phyloP scores from a whole-genome alignment of 257 asterid species.

The Perilla frutescens region DNA sequence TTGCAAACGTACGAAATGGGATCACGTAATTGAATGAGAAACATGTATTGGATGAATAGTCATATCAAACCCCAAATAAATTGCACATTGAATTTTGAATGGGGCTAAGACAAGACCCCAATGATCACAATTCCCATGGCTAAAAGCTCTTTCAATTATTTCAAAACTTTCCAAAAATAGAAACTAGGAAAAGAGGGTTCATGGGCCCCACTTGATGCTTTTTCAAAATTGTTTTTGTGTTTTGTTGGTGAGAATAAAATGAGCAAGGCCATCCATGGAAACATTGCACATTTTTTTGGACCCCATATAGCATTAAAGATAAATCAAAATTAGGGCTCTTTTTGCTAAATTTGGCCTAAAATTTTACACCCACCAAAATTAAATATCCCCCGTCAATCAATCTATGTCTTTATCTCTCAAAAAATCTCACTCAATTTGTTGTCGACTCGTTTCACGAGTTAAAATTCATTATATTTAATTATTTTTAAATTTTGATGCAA shows the following conservation, averaged over 20 bases:
- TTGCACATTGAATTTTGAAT: conserved; percentile 10
- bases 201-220: conserved; percentile 29
- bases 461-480: too few relatives aligned
- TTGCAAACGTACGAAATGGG: conserved; percentile 2
- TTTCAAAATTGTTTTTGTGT: conserved; percentile 3
- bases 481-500: too few relatives aligned
- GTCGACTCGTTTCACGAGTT: too few relatives aligned
- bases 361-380: conserved; percentile 26
- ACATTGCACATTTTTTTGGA: too few relatives aligned
- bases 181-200: conserved; percentile 39
- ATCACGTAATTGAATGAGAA: conserved; percentile 20
- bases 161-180: conserved; percentile 41
- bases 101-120: conserved; percentile 32
- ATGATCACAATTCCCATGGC: conserved; percentile 34
- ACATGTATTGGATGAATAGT: conserved; percentile 30
- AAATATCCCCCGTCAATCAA: conserved; percentile 29
- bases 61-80: conserved; percentile 31
- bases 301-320: conserved; percentile 13
- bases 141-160: conserved; percentile 44
- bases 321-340: conserved; percentile 21
- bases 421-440: too few relatives aligned
- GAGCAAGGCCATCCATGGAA: conserved; percentile 12
- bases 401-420: conserved; percentile 23
- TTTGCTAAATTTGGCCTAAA: conserved; percentile 35
- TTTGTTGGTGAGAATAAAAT: conserved; percentile 18